These are phyloP conservation scores for Pseudocercospora pini-densiflorae DNA, from an alignment of 2,329 filamentous ascomycete genomes.

Conservation along the genomic window DNA sequence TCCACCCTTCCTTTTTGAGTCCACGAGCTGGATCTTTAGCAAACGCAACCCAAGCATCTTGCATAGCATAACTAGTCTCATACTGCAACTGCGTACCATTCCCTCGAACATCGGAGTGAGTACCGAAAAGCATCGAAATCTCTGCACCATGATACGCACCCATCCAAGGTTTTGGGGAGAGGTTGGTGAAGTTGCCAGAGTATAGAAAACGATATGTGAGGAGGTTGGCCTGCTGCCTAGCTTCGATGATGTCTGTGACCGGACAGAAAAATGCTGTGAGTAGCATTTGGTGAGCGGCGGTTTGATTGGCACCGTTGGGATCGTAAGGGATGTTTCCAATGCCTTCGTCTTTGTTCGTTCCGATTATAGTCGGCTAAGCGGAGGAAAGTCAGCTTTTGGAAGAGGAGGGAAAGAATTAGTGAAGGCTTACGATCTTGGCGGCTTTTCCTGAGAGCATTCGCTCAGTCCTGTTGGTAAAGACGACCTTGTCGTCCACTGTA, in stretches of 20 bases:
- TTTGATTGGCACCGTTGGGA: neutral
- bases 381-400: neutral
- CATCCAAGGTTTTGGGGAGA: slow-evolving; percentile 12
- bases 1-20: slow-evolving; percentile 29
- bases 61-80: slow-evolving; percentile 31
- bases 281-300: neutral
- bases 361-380: slow-evolving; percentile 11
- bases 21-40: slow-evolving; percentile 40
- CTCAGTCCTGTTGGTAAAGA: neutral
- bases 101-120: slow-evolving; percentile 15
- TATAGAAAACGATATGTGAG: neutral
- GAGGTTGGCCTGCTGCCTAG: neutral
- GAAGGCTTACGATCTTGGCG: slow-evolving; percentile 17
- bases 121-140: slow-evolving; percentile 41
- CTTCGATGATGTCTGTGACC: neutral
- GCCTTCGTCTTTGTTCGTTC: slow-evolving; percentile 1
- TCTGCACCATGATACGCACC: slow-evolving; percentile 42
- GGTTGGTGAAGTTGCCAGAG: neutral
- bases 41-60: slow-evolving; percentile 41
- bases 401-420: neutral
- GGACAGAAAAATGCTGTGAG: neutral
- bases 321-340: neutral
- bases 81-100: slow-evolving; percentile 25
- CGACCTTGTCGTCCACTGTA: neutral
- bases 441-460: neutral